Conservation (phyloP, 2,329 filamentous ascomycete species). For the Blumeria graminis region DNA sequence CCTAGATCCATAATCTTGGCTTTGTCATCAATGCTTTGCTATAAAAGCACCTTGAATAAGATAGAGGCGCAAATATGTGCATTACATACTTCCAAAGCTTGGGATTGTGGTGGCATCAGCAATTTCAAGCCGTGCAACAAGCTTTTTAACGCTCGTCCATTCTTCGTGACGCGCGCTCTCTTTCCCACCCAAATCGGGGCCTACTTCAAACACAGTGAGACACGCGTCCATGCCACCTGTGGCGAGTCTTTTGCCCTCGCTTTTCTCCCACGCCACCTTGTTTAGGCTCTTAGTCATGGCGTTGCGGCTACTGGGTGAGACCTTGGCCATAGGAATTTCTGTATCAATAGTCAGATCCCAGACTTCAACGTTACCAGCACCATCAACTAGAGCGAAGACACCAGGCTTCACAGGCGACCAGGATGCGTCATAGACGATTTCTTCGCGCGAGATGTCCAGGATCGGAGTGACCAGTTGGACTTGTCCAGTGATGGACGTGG, state of each 20-base stretch:
- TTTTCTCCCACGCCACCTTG: slow-evolving; percentile 80
- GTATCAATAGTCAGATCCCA: slow-evolving; percentile 89
- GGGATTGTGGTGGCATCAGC: slow-evolving; percentile 6
- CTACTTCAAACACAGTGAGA: slow-evolving; percentile 82
- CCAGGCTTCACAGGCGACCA: slow-evolving; percentile 91
- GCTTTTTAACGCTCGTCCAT: slow-evolving; percentile 79
- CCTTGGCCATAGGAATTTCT: slow-evolving; percentile 70
- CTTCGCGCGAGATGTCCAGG: slow-evolving; percentile 77
- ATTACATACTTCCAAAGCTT: slow-evolving; percentile 8
- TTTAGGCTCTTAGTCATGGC: slow-evolving; percentile 73
- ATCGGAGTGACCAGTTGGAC: slow-evolving; percentile 41
- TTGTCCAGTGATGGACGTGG: slow-evolving; percentile 22
- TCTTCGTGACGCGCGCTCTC: slow-evolving; percentile 69
- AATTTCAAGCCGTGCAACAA: slow-evolving; percentile 51
- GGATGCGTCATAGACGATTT: slow-evolving; percentile 84
- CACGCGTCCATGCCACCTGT: slow-evolving; percentile 82
- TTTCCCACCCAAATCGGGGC: slow-evolving; percentile 56
- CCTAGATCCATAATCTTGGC: too few relatives aligned
- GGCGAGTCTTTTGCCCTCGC: slow-evolving; percentile 65
- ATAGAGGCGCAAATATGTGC: background rate
- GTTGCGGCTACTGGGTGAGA: slow-evolving; percentile 45
- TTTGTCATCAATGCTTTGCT: too few relatives aligned
- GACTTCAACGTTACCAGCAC: slow-evolving; percentile 72
- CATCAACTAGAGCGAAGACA: slow-evolving; percentile 85
- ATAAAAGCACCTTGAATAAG: too few relatives aligned